Conservation (phyloP, 2,329 filamentous ascomycete genomes). For the Kalaharituber pfeilii region DNA sequence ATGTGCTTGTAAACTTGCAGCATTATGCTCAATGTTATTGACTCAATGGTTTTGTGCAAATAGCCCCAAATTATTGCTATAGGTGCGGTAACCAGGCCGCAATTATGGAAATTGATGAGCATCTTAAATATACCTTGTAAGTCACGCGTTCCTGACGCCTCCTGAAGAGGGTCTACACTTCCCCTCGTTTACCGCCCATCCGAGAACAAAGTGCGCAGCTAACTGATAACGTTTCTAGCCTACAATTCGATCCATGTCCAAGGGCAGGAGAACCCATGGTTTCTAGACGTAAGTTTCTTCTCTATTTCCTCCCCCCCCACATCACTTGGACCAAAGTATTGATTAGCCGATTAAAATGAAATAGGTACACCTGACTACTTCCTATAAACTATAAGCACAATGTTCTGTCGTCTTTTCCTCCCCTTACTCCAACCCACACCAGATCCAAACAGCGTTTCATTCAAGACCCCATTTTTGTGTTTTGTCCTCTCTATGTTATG, state of each 20-base stretch:
- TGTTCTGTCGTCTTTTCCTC: not conserved
- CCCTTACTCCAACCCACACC: not conserved
- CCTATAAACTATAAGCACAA: conserved; percentile 44
- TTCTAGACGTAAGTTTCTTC: conserved; percentile 53
- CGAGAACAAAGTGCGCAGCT: conserved; percentile 1
- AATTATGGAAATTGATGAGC: conserved; percentile 99
- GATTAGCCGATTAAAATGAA: conserved; percentile 1
- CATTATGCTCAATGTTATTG: no score
- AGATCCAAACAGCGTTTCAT: no score
- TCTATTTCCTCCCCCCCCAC: not conserved
- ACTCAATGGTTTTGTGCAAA: conserved; percentile 23
- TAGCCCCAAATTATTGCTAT: conserved; percentile 90
- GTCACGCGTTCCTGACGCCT: no score
- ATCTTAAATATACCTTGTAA: conserved; percentile 98
- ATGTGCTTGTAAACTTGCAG: not conserved
- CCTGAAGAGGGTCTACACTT: not conserved
- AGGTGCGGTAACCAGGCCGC: conserved; percentile 96
- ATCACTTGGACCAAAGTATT: conserved; percentile 15
- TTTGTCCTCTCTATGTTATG: no score
- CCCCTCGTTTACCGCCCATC: no score
- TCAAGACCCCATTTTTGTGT: no score
- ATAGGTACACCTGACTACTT: conserved; percentile 89
- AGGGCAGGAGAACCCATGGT: conserved; percentile 98
- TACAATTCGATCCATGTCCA: conserved; percentile 98
- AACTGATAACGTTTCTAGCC: conserved; percentile 37